These are phyloP conservation scores for Colletotrichum zoysiae DNA, from an alignment of 2,329 filamentous ascomycete genomes.

Conservation along the genomic window DNA sequence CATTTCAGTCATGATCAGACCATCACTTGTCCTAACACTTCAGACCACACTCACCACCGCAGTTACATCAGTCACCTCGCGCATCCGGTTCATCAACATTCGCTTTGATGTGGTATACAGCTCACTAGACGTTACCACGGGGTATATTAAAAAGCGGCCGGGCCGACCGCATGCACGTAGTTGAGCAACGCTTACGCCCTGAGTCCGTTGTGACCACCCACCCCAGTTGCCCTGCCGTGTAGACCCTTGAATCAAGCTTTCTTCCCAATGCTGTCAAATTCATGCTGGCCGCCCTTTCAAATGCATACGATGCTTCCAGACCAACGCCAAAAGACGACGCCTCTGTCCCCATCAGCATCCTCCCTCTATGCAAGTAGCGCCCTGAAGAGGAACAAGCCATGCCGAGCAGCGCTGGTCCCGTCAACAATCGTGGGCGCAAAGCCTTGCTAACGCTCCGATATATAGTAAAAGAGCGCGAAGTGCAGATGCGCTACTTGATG, in stretches of 20 bases:
- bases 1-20: background rate
- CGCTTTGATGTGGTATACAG: slow-evolving; percentile 29
- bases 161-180: slow-evolving; percentile 9
- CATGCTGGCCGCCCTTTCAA: slow-evolving; percentile 38
- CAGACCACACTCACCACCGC: background rate
- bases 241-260: slow-evolving; percentile 27
- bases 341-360: slow-evolving; percentile 7
- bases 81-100: background rate
- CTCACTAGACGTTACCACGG: slow-evolving; percentile 34
- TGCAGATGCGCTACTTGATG: slow-evolving; percentile 6
- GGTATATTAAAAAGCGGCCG: slow-evolving; percentile 39
- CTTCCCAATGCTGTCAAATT: slow-evolving; percentile 35
- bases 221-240: slow-evolving; percentile 14
- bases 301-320: slow-evolving; percentile 40
- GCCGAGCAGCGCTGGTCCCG: slow-evolving; percentile 2
- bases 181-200: slow-evolving; percentile 13
- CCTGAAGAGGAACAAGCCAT: background rate
- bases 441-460: slow-evolving; percentile 1
- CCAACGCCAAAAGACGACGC: slow-evolving; percentile 37
- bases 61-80: background rate
- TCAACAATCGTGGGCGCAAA: background rate
- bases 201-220: slow-evolving; percentile 14
- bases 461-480: slow-evolving; percentile 1
- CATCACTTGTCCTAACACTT: background rate
- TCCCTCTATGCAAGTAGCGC: slow-evolving; percentile 25